Evolutionary conservation across 2,329 filamentous ascomycete species (phyloP).

Genomic region (Ophiocordyceps sinensis): DNA sequence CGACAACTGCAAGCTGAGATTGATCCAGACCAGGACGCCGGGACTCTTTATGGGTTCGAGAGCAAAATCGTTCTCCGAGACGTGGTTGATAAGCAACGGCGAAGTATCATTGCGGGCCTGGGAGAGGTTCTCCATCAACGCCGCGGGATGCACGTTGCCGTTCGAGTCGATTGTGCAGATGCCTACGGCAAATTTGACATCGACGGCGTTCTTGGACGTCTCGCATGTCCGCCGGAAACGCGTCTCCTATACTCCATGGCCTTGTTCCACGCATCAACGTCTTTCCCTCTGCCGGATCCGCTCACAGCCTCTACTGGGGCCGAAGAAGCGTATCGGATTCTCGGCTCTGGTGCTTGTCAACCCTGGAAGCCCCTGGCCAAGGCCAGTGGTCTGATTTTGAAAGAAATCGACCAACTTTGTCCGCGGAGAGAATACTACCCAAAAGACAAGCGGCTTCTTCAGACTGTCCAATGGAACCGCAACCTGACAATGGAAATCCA

Average conservation of each 20-base stretch:
- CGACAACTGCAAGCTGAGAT: conserved; percentile 35
- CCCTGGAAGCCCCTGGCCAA: neutral
- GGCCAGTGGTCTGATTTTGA: neutral
- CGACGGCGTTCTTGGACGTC: neutral
- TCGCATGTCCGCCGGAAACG: neutral
- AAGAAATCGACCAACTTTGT: neutral
- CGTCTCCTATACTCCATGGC: neutral
- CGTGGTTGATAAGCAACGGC: conserved; percentile 19
- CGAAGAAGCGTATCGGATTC: neutral
- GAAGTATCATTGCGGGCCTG: conserved; percentile 39
- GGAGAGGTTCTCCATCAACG: conserved; percentile 19
- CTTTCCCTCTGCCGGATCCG: neutral
- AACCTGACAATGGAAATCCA: neutral
- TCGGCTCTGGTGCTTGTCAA: neutral
- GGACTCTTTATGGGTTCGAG: conserved; percentile 42
- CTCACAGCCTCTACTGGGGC: neutral
- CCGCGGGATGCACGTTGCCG: conserved; percentile 24
- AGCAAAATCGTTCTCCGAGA: conserved; percentile 44
- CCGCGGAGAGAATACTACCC: neutral
- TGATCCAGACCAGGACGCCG: conserved; percentile 41
- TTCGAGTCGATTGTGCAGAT: neutral
- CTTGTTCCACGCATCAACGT: conserved; percentile 1
- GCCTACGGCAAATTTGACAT: conserved; percentile 1
- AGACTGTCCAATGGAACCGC: neutral
- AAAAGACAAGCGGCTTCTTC: neutral